Conservation (phyloP, 352 stramenopile species). For the Thraustochytrium striatum region DNA sequence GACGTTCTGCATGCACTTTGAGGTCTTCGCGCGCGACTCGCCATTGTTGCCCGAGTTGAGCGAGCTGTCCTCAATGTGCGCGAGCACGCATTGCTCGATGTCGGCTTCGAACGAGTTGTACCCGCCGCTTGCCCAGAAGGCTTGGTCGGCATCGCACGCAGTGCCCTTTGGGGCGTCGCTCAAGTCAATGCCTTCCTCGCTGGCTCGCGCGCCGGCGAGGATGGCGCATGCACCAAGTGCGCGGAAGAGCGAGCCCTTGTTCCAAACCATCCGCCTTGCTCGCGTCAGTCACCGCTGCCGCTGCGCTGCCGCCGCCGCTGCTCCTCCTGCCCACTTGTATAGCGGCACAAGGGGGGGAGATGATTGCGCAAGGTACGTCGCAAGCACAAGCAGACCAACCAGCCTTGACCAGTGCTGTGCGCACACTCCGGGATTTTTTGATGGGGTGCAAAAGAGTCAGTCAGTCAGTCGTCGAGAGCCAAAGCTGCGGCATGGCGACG, state of each 20-base stretch:
- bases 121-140: not conserved
- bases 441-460: not conserved
- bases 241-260: too few relatives aligned
- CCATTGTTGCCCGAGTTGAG: not conserved
- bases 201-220: not conserved
- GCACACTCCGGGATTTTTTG: not conserved
- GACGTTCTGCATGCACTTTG: not conserved
- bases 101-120: not conserved
- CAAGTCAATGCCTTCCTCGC: not conserved
- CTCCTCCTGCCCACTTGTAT: too few relatives aligned
- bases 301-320: too few relatives aligned
- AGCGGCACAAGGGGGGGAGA: too few relatives aligned
- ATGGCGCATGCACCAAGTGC: not conserved
- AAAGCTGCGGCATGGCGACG: not conserved
- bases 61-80: not conserved
- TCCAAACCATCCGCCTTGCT: too few relatives aligned
- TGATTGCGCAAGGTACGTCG: not conserved
- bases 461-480: not conserved
- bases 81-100: not conserved
- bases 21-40: not conserved
- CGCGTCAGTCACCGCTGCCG: too few relatives aligned
- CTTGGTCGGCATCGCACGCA: not conserved
- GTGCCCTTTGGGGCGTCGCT: not conserved
- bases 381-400: not conserved
- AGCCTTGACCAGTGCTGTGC: not conserved